A percentile compares a stretch with the other conserved stretches of the same genome.
Evolutionary conservation across 2,329 filamentous ascomycete genomes (phyloP).

Genomic region (Aspergillus persii): DNA sequence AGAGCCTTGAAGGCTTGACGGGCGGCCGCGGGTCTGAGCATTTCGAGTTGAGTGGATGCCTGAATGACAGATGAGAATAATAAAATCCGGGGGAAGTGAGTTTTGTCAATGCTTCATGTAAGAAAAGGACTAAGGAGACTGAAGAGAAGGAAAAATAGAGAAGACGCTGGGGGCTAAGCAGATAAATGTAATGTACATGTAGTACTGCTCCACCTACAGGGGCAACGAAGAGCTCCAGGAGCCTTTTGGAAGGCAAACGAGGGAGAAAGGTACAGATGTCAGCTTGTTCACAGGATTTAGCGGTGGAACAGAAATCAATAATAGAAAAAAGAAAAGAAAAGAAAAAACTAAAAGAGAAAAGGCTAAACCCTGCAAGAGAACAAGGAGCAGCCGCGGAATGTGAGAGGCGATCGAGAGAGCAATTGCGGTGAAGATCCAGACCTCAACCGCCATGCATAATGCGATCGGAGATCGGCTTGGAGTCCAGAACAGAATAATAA

Average conservation of each 20-base stretch:
- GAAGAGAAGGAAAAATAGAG: not conserved
- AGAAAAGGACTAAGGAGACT: not conserved
- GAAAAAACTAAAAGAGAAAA: not conserved
- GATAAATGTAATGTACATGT: not conserved
- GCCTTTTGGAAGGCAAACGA: not conserved
- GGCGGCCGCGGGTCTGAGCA: conserved; percentile 30
- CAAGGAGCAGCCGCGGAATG: conserved; percentile 9
- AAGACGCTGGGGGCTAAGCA: not conserved
- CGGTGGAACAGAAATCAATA: not conserved
- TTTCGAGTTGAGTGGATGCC: conserved; percentile 9
- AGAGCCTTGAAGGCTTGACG: conserved; percentile 27
- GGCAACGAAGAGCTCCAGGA: conserved; percentile 1
- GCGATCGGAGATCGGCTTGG: conserved; percentile 8
- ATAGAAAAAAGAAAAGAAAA: not conserved
- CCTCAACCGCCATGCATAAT: conserved; percentile 18
- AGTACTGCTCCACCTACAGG: not conserved
- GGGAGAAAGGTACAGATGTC: not conserved
- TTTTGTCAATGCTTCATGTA: not conserved
- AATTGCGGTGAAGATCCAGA: conserved; percentile 18
- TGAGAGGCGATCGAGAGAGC: not conserved
- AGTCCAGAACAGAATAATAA: too few relatives aligned
- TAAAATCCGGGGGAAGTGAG: not conserved
- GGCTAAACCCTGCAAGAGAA: not conserved
- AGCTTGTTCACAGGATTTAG: not conserved
- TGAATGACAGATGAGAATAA: not conserved